A percentile compares a stretch with the other conserved stretches of the same genome.
Evolutionary conservation across 306 rosid genomes (phyloP).

Genomic region (Styphnolobium japonicum): DNA sequence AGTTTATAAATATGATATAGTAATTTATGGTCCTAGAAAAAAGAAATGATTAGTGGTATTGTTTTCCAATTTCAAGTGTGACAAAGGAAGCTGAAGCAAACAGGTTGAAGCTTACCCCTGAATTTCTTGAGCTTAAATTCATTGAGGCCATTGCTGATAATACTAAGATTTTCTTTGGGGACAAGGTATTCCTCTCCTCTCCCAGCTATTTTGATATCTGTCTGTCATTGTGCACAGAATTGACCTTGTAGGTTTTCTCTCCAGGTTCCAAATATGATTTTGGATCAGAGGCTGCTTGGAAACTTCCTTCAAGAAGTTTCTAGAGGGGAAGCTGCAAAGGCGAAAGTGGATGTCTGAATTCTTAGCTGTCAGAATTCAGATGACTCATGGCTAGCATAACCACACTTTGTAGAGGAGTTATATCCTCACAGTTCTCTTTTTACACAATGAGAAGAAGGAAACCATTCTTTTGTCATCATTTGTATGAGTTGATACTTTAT

Average conservation of each 20-base stretch:
- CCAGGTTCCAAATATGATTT: slow-evolving; percentile 81
- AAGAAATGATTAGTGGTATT: neutral
- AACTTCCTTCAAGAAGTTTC: slow-evolving; percentile 60
- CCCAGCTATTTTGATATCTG: neutral
- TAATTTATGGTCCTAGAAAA: neutral
- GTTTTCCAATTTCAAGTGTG: slow-evolving; percentile 42
- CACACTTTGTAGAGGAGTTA: neutral
- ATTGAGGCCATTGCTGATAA: slow-evolving; percentile 82
- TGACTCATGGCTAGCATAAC: neutral
- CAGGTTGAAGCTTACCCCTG: slow-evolving; percentile 88
- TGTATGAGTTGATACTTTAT: neutral
- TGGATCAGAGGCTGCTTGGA: slow-evolving; percentile 86
- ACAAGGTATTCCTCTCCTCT: slow-evolving; percentile 55
- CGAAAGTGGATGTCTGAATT: slow-evolving; percentile 23
- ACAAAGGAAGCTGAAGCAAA: slow-evolving; percentile 88
- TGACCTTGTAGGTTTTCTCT: slow-evolving; percentile 26
- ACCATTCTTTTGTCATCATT: neutral
- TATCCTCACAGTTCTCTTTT: neutral
- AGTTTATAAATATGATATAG: neutral
- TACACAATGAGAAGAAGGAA: neutral
- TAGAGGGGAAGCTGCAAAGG: slow-evolving; percentile 8
- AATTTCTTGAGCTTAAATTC: slow-evolving; percentile 83
- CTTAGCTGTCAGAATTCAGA: neutral
- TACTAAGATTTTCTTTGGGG: slow-evolving; percentile 93
- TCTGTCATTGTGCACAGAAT: neutral